Evolutionary conservation across 2,329 filamentous ascomycete species (phyloP), one percentile per base, ranked within the genome.

Genomic region (Pseudogymnoascus sp.): DNA sequence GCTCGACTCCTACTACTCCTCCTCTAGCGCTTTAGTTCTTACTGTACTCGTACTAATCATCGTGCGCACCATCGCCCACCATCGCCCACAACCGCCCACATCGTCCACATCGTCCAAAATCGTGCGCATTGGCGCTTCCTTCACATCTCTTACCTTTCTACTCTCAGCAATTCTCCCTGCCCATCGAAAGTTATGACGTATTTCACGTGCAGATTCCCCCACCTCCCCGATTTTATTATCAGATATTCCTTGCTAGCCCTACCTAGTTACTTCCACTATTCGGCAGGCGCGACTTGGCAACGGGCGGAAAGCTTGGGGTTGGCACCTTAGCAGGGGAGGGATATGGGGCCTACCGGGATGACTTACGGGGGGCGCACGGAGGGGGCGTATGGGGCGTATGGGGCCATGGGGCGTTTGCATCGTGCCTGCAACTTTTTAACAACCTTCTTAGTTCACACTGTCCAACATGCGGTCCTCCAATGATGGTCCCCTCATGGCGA

Each of bases 181-280:
- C 25, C 9, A 53, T 53, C 46, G 14, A 5, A 31, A 31, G n/a
- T 18, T 53, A 53, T 53, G 46, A 53, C 46, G 46, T 53, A 9
- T 11, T 53, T 53, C 46, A 53, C 25, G n/a, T 31, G 46, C 46
- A 53, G 11, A 31, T 11, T 31, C 14, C 25, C 25, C 46, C 46
- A 53, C 25, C 12, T 53, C 46, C 46, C 46, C 46, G 46, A 53
- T 53, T 53, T 53, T 53, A 53, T 53, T 31, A 53, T 53, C 46
- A 53, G 46, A 31, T 53, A 53, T 53, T 53, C 46, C 46, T 9
- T 53, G 25, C 46, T 53, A 53, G 46, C n/a, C 25, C 8, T 14
- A 53, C 6, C 46, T 53, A 31, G 8, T 14, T 11, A n/a, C 8
- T 31, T 31, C 23, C 16, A 53, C n/a, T 53, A 53, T 53, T 53